Conservation (phyloP, 805 yeast species). For the Yamadazyma olivae region DNA sequence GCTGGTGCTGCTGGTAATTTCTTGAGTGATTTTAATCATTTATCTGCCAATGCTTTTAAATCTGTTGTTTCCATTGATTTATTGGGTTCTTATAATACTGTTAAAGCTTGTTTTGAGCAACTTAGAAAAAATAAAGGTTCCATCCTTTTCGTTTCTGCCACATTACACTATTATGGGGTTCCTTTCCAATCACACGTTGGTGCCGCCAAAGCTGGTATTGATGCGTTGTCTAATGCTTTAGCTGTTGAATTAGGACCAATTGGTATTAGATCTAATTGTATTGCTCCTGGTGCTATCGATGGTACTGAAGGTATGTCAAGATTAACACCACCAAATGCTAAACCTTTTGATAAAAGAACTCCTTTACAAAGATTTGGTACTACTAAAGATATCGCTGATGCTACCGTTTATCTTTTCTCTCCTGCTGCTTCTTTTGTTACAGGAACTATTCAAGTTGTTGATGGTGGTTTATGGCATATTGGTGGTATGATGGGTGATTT, state of each 20-base stretch:
- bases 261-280: slow-evolving; percentile 77
- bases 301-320: slow-evolving; percentile 84
- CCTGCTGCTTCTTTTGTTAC: slow-evolving; percentile 76
- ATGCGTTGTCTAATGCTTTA: slow-evolving; percentile 76
- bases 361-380: slow-evolving; percentile 70
- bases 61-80: slow-evolving; percentile 85
- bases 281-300: slow-evolving; percentile 90
- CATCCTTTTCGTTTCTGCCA: slow-evolving; percentile 78
- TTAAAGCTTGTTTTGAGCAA: slow-evolving; percentile 73
- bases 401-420: slow-evolving; percentile 80
- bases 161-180: slow-evolving; percentile 84
- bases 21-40: slow-evolving; percentile 69
- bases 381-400: slow-evolving; percentile 78
- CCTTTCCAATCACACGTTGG: slow-evolving; percentile 89
- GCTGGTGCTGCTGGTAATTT: slow-evolving; percentile 98
- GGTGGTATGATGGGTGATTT: slow-evolving; percentile 40
- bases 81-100: slow-evolving; percentile 85
- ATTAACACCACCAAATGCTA: slow-evolving; percentile 44
- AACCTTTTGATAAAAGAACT: slow-evolving; percentile 42
- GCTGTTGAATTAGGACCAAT: slow-evolving; percentile 92
- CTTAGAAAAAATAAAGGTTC: slow-evolving; percentile 66
- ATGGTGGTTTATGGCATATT: slow-evolving; percentile 89
- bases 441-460: slow-evolving; percentile 79
- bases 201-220: slow-evolving; percentile 96
- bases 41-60: slow-evolving; percentile 84